phyloP scores from a whole-genome alignment of 1,139 yeast genomes.

The Scheffersomyces insectosa region DNA sequence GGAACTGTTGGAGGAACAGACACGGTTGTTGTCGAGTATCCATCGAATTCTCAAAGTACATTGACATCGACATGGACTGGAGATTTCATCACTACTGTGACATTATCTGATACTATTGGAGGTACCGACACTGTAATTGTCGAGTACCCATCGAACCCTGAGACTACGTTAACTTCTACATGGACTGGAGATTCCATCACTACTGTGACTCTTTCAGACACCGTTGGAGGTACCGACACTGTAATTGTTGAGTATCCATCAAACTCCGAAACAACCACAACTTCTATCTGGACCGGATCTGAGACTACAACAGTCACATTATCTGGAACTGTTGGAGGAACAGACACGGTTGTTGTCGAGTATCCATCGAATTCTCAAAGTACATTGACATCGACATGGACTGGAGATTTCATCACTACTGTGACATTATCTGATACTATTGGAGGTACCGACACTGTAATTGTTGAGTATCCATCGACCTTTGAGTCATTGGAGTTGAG shows the following conservation, averaged over 20 bases:
- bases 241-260: constrained; percentile 15
- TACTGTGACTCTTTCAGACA: constrained; percentile 7
- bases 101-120: constrained; percentile 3
- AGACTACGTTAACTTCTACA: constrained; percentile 3
- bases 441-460: constrained; percentile 7
- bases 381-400: constrained; percentile 7
- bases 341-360: background rate
- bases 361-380: constrained; percentile 2
- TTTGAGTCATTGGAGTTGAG: too few relatives aligned
- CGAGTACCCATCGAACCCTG: constrained; percentile 7
- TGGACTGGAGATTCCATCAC: constrained; percentile 6
- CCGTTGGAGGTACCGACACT: constrained; percentile 13
- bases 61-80: constrained; percentile 10
- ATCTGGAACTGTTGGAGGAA: constrained; percentile 14
- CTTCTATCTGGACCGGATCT: constrained; percentile 5
- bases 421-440: constrained; percentile 4
- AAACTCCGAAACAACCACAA: constrained; percentile 3
- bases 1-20: constrained; percentile 10
- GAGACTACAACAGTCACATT: background rate
- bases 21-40: background rate
- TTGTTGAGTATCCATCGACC: constrained; percentile 8
- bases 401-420: constrained; percentile 6
- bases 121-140: constrained; percentile 8
- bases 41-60: constrained; percentile 2
- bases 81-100: constrained; percentile 4